Base-by-base conservation (phyloP, 495 filamentous ascomycete species). In the Annulohypoxylon nitens region DNA sequence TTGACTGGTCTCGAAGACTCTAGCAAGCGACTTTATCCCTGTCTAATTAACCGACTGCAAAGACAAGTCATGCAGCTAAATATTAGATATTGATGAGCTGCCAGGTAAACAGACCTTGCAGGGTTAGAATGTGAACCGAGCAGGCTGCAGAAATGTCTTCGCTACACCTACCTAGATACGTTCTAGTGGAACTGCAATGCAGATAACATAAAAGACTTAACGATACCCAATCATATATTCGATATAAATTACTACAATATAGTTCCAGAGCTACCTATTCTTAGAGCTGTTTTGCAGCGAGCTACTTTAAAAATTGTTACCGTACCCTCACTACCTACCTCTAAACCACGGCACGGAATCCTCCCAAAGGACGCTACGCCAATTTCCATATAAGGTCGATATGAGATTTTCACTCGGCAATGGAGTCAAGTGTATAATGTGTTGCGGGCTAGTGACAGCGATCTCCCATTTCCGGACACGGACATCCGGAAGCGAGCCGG, bases 31-130 rank as follows among this genome's bases (percentile, higher is more conserved):
- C 51, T 25, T 20, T 34, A 43, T 54, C 34, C 60, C 25, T 36
- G 51, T 43, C 58, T 23, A 68, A 64, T 58, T 64, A 64, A 26
- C 53, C 60, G 18, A 57, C 60, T 60, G 23, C 34, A 45, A 60
- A 23, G 45, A 58, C 37, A 54, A 58, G 34, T 25, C 45, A 37
- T 63, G 41, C 12, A 57, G 66, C 55, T 48, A 37, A 14, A 34
- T 34, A 51, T 51, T 36, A 45, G 25, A 41, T 51, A 37, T 10
- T 51, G 61, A 36, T 48, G 39, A 37, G 53, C 39, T 43, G 39
- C 39, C 39, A 43, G 39, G 39, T 43, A 43, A 43, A 43, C 39
- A 48, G 41, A 67, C 14, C 25, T 67, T 12, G 41, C 60, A 61
- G 47, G 47, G 25, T 51, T 25, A 18, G 18, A 54, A 33, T 33